Conservation (phyloP, 2,329 filamentous ascomycete genomes). For the Diaporthe australafricana region DNA sequence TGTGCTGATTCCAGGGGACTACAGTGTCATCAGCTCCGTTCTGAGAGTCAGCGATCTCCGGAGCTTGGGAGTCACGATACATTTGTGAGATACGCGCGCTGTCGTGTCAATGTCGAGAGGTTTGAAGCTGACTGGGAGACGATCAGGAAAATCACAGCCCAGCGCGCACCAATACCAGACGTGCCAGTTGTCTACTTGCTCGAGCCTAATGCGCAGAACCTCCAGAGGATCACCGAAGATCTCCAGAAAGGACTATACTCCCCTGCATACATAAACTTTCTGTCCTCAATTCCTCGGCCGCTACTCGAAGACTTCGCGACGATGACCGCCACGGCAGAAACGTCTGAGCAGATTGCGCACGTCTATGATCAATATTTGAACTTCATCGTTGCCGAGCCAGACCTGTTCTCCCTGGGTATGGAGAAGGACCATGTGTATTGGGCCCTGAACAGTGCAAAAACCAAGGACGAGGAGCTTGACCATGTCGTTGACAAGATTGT, state of each 20-base stretch:
- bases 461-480: slow-evolving; percentile 90
- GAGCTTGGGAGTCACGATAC: slow-evolving; percentile 95
- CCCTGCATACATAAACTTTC: slow-evolving; percentile 96
- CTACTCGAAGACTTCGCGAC: slow-evolving; percentile 94
- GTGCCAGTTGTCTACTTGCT: slow-evolving; percentile 97
- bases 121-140: slow-evolving; percentile 18
- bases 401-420: slow-evolving; percentile 94
- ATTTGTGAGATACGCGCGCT: slow-evolving; percentile 72
- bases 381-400: slow-evolving; percentile 95
- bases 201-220: slow-evolving; percentile 85
- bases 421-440: slow-evolving; percentile 92
- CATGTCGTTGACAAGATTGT: slow-evolving; percentile 90
- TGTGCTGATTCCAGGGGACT: slow-evolving; percentile 45
- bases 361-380: slow-evolving; percentile 98
- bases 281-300: slow-evolving; percentile 90
- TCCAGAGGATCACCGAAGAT: slow-evolving; percentile 86
- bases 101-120: background rate
- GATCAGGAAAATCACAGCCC: slow-evolving; percentile 79
- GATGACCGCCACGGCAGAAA: slow-evolving; percentile 85
- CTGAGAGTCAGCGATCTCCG: slow-evolving; percentile 93
- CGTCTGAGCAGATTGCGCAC: slow-evolving; percentile 89
- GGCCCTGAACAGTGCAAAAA: slow-evolving; percentile 94
- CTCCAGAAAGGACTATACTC: slow-evolving; percentile 89
- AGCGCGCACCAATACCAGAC: slow-evolving; percentile 91
- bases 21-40: slow-evolving; percentile 89